Base-by-base conservation (phyloP, 768 basidiomycete genomes). In the Tylopilus plumbeoviolaceoides region DNA sequence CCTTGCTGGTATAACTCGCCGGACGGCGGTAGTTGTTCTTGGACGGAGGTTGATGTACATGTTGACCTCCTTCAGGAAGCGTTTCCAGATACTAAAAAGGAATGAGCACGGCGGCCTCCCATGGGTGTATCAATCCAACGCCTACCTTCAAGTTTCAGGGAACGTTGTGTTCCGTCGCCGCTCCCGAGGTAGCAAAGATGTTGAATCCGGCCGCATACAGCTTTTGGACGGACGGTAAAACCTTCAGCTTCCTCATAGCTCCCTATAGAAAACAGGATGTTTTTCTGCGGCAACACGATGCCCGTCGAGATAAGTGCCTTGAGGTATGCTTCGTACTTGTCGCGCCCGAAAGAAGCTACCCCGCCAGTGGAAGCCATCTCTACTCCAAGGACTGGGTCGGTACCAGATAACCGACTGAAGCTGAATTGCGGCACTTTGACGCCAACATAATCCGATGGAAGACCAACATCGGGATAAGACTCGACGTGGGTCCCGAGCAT, bases 361-460 rank as follows among this genome's bases (percentile, higher is more conserved):
- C 98, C 97, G 53, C 97, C 97, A 1, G 95, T 99, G n/a, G 97
- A 98, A 17, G 97, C 97, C 97, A 99, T 99, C 76, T 99, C 97
- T 41, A 98, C 95, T 63, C 97, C 95, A 12, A 98, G 81, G 7
- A 98, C 88, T n/a, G n/a, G n/a, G n/a, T n/a, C n/a, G n/a, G n/a
- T n/a, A n/a, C n/a, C n/a, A n/a, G n/a, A n/a, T n/a, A n/a, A n/a
- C n/a, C n/a, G n/a, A n/a, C n/a, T n/a, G n/a, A n/a, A n/a, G 62
- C 91, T 94, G 83, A 98, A 99, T 70, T 99, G 97, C n/a, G 97
- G 94, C 3, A 97, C 95, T 76, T 99, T 99, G 73, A 99, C 88
- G 51, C 95, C 97, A 54, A 99, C 97, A 67, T 98, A 99, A 67
- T 98, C 91, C 35, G 81, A 65, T 4, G 97, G 93, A 58, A 98